Evolutionary conservation across 1,284 basidiomycete genomes (phyloP), one percentile per base, ranked within the genome.

Genomic region (Ustilago xerochloae): DNA sequence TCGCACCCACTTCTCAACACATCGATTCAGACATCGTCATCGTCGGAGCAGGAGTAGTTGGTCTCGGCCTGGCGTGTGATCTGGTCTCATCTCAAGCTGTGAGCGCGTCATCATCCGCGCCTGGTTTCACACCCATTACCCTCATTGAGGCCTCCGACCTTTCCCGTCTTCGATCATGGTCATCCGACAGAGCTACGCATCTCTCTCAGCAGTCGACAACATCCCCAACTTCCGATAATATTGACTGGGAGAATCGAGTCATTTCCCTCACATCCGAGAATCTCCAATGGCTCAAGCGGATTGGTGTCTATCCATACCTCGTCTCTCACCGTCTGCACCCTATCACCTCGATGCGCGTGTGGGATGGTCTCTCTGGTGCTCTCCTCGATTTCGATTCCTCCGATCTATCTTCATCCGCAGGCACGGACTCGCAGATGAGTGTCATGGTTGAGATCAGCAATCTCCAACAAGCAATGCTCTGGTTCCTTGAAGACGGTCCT

Each of bases 391-490:
- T 84, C 52, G 80, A 81, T 45, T 62, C 71, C 9, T 47, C 56
- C 32, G 52, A 69, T 22, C 56, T 67, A 15, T 47, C 57, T 12
- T 29, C 36, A 22, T 28, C 38, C 15, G 52, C 56, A 16, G 48
- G 50, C 29, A 32, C 56, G 13, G 46, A 54, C 0, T 63, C 59
- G 6, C 73, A 71, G 51, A 76, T 84, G 43, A 71, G 69, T 36
- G 56, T 55, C 30, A 83, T 83, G 81, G 80, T 84, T 15, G 82
- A 84, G 48, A 72, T 83, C 39, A 65, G 66, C 36, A 84, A 82
- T 45, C 56, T 83, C 18, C 81, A 83, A 51, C 81, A 83, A 57
- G 82, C 81, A n/a, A 72, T 84, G 60, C 67, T 81, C 16, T 65
- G 64, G 22, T 74, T 47, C 36, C 63, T 84, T 18, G 59, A 76